Conservation (phyloP, 208 protist genomes). For the Tetramitus jugosus region DNA sequence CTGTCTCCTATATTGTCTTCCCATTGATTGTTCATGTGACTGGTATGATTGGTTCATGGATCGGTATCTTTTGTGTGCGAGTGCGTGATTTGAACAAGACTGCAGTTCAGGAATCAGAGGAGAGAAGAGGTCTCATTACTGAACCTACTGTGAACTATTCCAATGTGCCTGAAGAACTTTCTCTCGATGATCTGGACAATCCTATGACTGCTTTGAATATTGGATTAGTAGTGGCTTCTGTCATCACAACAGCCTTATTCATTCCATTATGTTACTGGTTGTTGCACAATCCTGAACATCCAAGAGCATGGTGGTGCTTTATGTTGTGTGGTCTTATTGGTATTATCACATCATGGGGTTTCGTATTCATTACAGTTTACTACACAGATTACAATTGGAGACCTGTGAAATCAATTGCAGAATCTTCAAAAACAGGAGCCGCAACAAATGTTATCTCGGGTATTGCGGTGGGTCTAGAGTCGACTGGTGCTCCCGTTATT, state of each 20-base stretch:
- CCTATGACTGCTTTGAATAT: constrained; percentile 22
- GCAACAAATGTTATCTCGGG: constrained; percentile 54
- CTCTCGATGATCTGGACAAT: neutral
- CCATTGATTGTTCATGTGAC: constrained; percentile 56
- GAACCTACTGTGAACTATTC: neutral
- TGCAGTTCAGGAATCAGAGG: neutral
- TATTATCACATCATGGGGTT: constrained; percentile 33
- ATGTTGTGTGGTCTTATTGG: constrained; percentile 45
- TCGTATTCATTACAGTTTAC: constrained; percentile 51
- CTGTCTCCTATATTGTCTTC: constrained; percentile 41
- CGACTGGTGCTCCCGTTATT: constrained; percentile 47
- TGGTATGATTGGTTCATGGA: constrained; percentile 49
- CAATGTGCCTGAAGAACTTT: neutral
- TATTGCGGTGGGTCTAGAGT: constrained; percentile 59
- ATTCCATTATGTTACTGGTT: constrained; percentile 27
- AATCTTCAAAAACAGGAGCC: constrained; percentile 59
- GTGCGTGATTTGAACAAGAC: constrained; percentile 3
- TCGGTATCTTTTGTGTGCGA: constrained; percentile 49
- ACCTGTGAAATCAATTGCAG: constrained; percentile 44
- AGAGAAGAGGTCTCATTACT: constrained; percentile 23
- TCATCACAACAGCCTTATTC: constrained; percentile 35
- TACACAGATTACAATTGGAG: constrained; percentile 47
- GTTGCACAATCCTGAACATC: constrained; percentile 17
- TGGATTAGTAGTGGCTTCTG: constrained; percentile 1
- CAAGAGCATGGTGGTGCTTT: constrained; percentile 42